A percentile compares a stretch with the other conserved stretches of the same genome.
Conservation (phyloP, 2,329 filamentous ascomycete species). For the Cytospora paraplurivora region DNA sequence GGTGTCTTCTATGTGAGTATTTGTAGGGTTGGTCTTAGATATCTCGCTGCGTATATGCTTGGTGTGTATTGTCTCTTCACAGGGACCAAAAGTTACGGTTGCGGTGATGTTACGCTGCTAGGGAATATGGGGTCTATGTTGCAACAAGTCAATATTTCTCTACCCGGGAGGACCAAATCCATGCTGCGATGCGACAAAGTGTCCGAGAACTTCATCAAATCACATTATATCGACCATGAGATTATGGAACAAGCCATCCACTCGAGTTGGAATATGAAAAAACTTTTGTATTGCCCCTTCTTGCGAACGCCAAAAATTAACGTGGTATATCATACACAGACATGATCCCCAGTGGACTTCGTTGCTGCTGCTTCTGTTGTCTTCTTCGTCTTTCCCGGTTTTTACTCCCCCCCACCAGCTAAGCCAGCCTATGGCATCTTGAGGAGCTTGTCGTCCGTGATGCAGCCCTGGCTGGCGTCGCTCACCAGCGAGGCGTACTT, state of each 20-base stretch:
- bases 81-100: not conserved
- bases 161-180: not conserved
- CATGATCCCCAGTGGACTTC: not conserved
- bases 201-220: not conserved
- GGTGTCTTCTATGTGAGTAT: slow-evolving; percentile 15
- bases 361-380: too few species aligned
- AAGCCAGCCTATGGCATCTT: slow-evolving; percentile 23
- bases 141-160: not conserved
- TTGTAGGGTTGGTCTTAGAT: slow-evolving; percentile 5
- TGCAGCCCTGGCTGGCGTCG: slow-evolving; percentile 61
- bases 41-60: slow-evolving; percentile 9
- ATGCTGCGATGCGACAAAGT: not conserved
- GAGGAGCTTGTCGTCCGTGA: slow-evolving; percentile 50
- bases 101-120: not conserved
- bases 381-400: not conserved
- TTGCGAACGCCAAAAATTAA: slow-evolving; percentile 16
- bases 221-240: not conserved
- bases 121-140: not conserved
- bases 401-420: not conserved
- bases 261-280: slow-evolving; percentile 5
- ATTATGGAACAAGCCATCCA: not conserved
- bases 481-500: slow-evolving; percentile 68
- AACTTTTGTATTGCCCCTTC: slow-evolving; percentile 23
- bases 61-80: not conserved
- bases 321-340: slow-evolving; percentile 25